phyloP scores from a whole-genome alignment of 176 grass and related monocot genomes.

The Pontederia paniculata region DNA sequence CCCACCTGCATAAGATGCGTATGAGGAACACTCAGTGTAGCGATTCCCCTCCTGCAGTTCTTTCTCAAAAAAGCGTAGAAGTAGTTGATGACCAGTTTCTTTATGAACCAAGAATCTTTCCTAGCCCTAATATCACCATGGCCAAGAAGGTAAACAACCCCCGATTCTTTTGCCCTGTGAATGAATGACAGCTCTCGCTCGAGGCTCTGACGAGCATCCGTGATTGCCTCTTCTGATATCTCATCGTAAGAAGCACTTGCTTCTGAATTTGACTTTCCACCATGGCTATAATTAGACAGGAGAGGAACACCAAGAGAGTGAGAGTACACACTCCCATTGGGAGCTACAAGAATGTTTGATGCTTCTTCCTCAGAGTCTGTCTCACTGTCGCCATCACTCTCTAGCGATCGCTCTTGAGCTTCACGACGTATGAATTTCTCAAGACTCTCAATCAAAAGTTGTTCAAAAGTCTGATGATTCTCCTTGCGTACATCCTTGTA shows the following conservation, averaged over 20 bases:
- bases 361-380: slow-evolving; percentile 50
- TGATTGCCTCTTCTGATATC: slow-evolving; percentile 15
- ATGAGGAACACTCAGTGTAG: slow-evolving; percentile 54
- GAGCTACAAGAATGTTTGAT: slow-evolving; percentile 61
- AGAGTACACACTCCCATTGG: slow-evolving; percentile 57
- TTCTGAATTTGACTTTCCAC: slow-evolving; percentile 30
- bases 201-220: slow-evolving; percentile 44
- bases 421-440: slow-evolving; percentile 86
- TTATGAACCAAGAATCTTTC: slow-evolving; percentile 87
- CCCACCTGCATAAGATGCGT: slow-evolving; percentile 85
- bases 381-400: slow-evolving; percentile 60
- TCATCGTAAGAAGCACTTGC: slow-evolving; percentile 46
- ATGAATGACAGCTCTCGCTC: slow-evolving; percentile 75
- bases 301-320: slow-evolving; percentile 60
- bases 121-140: slow-evolving; percentile 78
- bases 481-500: slow-evolving; percentile 98
- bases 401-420: slow-evolving; percentile 82
- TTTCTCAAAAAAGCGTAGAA: slow-evolving; percentile 87
- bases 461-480: slow-evolving; percentile 61
- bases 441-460: slow-evolving; percentile 79
- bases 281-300: slow-evolving; percentile 21
- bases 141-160: slow-evolving; percentile 81
- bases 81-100: slow-evolving; percentile 97
- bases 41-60: slow-evolving; percentile 82
- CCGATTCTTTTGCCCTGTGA: slow-evolving; percentile 67